These are phyloP conservation scores for Blastocystis sp. DNA, from an alignment of 352 stramenopile genomes.

Conservation along the genomic window DNA sequence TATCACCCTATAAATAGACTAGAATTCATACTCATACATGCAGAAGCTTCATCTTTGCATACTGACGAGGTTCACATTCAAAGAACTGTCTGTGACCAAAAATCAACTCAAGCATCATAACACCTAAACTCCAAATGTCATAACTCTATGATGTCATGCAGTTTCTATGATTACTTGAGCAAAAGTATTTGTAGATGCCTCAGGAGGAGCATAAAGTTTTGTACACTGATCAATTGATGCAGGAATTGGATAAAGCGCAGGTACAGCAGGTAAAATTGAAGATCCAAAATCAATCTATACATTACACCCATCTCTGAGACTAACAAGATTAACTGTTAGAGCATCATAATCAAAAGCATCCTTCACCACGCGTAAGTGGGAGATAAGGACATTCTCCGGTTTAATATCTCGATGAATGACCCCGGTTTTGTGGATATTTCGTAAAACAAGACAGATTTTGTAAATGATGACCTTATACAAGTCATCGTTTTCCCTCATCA, in stretches of 20 bases:
- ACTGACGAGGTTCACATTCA: conserved; percentile 2
- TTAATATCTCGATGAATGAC: conserved; percentile 62
- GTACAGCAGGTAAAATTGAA: neutral
- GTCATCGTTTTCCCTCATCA: neutral
- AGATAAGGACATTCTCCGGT: conserved; percentile 44
- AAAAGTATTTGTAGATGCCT: conserved; percentile 24
- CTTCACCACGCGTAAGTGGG: neutral
- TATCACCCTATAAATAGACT: neutral
- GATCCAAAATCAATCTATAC: conserved; percentile 58
- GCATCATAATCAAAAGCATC: neutral
- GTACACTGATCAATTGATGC: conserved; percentile 23
- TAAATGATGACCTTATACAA: conserved; percentile 36
- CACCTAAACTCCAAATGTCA: conserved; percentile 47
- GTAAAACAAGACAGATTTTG: neutral
- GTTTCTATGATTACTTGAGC: neutral
- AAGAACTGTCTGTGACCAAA: conserved; percentile 46
- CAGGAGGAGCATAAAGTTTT: conserved; percentile 44
- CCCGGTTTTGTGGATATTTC: neutral
- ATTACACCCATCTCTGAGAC: neutral
- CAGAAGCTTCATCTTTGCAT: neutral
- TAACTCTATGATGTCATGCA: neutral
- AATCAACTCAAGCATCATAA: conserved; percentile 60
- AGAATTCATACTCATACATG: neutral
- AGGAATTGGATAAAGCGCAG: conserved; percentile 44
- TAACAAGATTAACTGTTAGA: conserved; percentile 21